Evolutionary conservation across 2,329 filamentous ascomycete genomes (phyloP), one percentile per base, ranked within the genome.

Genomic region (Sporothrix pallida): DNA sequence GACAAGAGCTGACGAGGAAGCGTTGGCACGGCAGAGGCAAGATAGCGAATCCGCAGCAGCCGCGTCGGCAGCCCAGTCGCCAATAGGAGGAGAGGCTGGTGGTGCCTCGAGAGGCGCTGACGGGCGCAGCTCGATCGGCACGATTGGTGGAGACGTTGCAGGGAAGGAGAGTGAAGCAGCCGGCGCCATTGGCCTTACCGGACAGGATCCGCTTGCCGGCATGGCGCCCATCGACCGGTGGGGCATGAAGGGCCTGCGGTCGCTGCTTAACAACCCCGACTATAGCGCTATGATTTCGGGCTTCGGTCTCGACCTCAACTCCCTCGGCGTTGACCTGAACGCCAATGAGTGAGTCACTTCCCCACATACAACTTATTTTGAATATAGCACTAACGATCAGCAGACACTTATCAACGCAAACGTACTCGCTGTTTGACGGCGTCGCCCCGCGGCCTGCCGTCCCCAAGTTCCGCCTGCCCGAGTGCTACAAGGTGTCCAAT

Each of bases 401-500:
- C 71, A 90, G 88, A 13, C 81, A 83, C 42, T 84, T 91, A 54
- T 89, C 88, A 2, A 86, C 85, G 5, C 88, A 91, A 77, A 84
- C 87, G 37, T 91, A 88, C 79, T 90, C 89, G 0, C 81, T 90
- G 26, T 90, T 88, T 78, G 88, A 90, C 77, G 87, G 90, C 72
- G 78, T 82, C n/a, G 85, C 88, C 42, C 87, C 89, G 13, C 84
- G 87, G 75, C 88, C 89, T 52, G 84, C 87, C 3, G 83, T 90
- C 46, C 86, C 87, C 26, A 87, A 86, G 73, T 89, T 87, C 75
- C 85, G 84, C 13, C 81, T 91, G 44, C 90, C 90, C 0, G 90
- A 92, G 63, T 92, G 90, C 80, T 92, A 92, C 78, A 87, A 86
- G 71, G 90, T 92, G 48, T 89, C 86, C 75, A 92, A 92, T 75